Base-by-base conservation (phyloP, 2,329 filamentous ascomycete genomes). In the Fusarium hostae region DNA sequence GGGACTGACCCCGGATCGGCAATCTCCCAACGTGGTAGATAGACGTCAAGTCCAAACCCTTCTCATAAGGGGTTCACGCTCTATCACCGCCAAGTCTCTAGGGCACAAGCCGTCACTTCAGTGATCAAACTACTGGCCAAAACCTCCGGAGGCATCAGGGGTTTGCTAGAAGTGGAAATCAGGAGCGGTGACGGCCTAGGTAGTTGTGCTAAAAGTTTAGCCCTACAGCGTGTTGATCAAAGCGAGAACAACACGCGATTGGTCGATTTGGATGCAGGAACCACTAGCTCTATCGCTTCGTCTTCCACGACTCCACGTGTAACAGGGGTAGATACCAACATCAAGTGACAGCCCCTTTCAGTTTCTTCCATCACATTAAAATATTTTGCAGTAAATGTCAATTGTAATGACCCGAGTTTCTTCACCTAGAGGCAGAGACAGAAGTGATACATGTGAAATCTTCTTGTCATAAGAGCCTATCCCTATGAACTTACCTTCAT, bases 1-100 rank as follows among this genome's bases (percentile, higher is more conserved):
- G 55, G 59, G 59, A 50, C 37, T 50, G n/a, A 9, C 54, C 70
- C 72, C 63, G 28, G 72, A 73, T 75, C 72, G 67, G 72, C 70
- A 54, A 43, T 75, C 45, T 59, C 70, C 59, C 52, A 56, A 64
- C 48, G 44, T 61, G 72, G 63, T 20, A 35, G 39, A 32, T 44
- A 44, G 7, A 40, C 20, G 41, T 24, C 28, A 45, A 58, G 20
- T n/a, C 30, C 15, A 18, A 41, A 35, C 48, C 24, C 28, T 40
- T 24, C 7, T n/a, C 16, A 32, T 26, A 16, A 62, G 61, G 60
- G 63, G 52, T 40, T 26, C 28, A 30, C 16, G 54, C 24, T 52
- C 47, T 39, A 41, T 35, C 28, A 48, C 10, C 22, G 51, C 32
- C 40, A 59, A 51, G 45, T 52, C 34, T 40, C 11, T 13, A 32